Evolutionary conservation across 2,329 filamentous ascomycete species (phyloP), one percentile per base, ranked within the genome.

Genomic region (Penicillium paneum): DNA sequence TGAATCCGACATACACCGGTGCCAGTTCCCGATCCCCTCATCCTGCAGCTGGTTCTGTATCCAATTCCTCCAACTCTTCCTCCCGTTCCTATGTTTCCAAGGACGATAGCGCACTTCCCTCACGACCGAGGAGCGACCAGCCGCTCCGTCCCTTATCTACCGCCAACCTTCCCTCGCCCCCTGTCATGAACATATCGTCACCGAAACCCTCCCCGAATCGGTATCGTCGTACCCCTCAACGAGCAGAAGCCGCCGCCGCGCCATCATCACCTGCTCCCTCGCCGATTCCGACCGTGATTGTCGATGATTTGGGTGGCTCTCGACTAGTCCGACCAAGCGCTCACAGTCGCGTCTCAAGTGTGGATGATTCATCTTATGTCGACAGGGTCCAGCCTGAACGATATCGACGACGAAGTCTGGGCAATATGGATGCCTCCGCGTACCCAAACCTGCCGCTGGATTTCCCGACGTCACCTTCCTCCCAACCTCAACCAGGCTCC

Each of bases 341-440:
- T 70, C 86, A 71, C 79, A 80, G 65, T 76, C 82, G 77, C 74
- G 82, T 69, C 71, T 83, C 71, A 12, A 87, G 84, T 63, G 81
- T 82, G 44, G 90, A 95, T 71, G 90, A 94, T 64, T 83, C 86
- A 68, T 82, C 85, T 52, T 67, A 90, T 34, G 56, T 57, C 5
- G 68, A 74, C 41, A 67, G 65, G 40, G 56, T 78, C 80, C 64
- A 84, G 79, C 78, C 83, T 17, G 90, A 93, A 73, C 83, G 90
- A 67, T 88, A 91, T 73, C 83, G 91, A 64, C 85, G 91, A 68
- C 85, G 91, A 62, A 97, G 91, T 74, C 83, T 95, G 76, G 90
- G 90, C 61, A 87, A 84, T 53, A 75, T 87, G 56, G 79, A 82
- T 61, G 74, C 72, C 40, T 67, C 71, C 49, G 68, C 71, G 54